Conservation (phyloP, 2,329 filamentous ascomycete species). For the Rhynchosporium secalis region DNA sequence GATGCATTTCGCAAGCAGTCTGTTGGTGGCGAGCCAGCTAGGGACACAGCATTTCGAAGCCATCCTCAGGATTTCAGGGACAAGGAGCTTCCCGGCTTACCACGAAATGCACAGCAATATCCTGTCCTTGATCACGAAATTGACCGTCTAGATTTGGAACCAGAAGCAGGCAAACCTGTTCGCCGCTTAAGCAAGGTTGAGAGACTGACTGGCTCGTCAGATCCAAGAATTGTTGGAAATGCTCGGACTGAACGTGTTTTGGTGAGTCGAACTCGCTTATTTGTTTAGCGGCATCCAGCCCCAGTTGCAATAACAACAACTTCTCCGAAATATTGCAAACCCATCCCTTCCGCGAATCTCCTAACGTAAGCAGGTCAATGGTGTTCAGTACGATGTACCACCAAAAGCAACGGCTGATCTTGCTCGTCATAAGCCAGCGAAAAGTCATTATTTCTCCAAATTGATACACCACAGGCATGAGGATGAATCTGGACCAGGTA, state of each 20-base stretch:
- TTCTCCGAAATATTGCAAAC: not conserved
- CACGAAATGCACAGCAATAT: conserved; percentile 17
- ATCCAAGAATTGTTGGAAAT: conserved; percentile 21
- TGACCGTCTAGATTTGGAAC: conserved; percentile 23
- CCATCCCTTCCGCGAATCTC: not conserved
- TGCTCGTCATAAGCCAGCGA: conserved; percentile 21
- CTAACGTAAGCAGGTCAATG: conserved; percentile 26
- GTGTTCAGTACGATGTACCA: conserved; percentile 28
- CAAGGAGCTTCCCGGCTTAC: conserved; percentile 30
- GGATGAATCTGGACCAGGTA: conserved; percentile 49
- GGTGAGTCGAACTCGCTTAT: conserved; percentile 13
- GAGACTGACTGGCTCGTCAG: conserved; percentile 34
- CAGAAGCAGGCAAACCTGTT: conserved; percentile 28
- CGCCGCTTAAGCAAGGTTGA: conserved; percentile 37
- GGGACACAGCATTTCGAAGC: conserved; percentile 27
- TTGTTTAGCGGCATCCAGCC: not conserved
- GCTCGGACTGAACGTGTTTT: conserved; percentile 29
- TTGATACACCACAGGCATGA: conserved; percentile 36
- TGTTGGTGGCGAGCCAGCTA: conserved; percentile 23
- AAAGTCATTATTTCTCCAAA: conserved; percentile 34
- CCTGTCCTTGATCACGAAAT: conserved; percentile 8
- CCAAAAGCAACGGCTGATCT: conserved; percentile 23
- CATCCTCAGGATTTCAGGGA: conserved; percentile 25
- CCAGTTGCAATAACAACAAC: not conserved
- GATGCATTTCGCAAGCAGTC: conserved; percentile 34